These are phyloP conservation scores for Actinomucor elegans DNA, from an alignment of 371 early-diverging fungal species.

Conservation along the genomic window DNA sequence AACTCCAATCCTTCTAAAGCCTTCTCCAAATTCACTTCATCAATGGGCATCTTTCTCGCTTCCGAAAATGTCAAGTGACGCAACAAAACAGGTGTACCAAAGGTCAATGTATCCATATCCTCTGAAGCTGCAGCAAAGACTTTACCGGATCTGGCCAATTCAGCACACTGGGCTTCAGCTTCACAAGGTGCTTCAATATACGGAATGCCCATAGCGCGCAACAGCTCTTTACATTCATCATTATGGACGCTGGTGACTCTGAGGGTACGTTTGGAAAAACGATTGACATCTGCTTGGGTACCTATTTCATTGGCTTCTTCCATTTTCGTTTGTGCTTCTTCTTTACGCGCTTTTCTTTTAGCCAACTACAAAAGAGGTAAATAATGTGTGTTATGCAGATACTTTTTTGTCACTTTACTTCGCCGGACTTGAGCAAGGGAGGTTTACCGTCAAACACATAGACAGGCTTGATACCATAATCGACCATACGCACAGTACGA, in stretches of 20 bases:
- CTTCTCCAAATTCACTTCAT: conserved; percentile 85
- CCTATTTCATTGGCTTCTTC: conserved; percentile 89
- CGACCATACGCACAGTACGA: conserved; percentile 98
- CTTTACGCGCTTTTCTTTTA: conserved; percentile 84
- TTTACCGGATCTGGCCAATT: conserved; percentile 83
- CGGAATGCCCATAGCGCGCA: conserved; percentile 98
- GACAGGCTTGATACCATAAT: conserved; percentile 96
- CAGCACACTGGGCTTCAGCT: conserved; percentile 99
- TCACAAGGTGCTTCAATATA: conserved; percentile 97
- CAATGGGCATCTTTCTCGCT: conserved; percentile 70
- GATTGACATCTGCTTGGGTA: conserved; percentile 84
- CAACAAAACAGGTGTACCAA: conserved; percentile 89
- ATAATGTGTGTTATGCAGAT: background rate
- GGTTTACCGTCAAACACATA: conserved; percentile 99
- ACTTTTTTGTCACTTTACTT: conserved; percentile 74
- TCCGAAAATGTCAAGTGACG: conserved; percentile 97
- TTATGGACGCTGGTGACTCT: conserved; percentile 96
- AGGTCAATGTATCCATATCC: conserved; percentile 99
- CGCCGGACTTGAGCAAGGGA: conserved; percentile 93
- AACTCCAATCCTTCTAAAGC: conserved; percentile 87
- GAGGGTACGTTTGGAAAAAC: conserved; percentile 91
- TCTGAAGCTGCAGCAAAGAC: conserved; percentile 98
- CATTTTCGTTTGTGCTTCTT: conserved; percentile 79
- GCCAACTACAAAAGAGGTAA: conserved; percentile 54
- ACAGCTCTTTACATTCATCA: conserved; percentile 90